Conservation (phyloP, 176 grass and related monocot species). For the Areca catechu region DNA sequence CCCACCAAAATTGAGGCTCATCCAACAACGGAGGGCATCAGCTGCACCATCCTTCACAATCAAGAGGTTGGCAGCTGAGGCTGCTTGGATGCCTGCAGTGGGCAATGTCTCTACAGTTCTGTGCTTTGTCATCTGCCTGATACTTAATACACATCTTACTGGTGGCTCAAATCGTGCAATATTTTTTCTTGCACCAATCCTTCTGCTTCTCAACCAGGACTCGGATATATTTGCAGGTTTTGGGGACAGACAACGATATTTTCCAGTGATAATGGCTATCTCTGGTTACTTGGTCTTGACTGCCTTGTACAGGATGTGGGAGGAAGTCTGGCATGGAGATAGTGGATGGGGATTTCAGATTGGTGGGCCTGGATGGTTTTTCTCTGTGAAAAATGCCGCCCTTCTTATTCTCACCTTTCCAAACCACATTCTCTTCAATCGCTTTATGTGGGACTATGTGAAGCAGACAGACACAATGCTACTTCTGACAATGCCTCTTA, state of each 20-base stretch:
- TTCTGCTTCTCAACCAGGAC: constrained; percentile 92
- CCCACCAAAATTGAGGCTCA: constrained; percentile 69
- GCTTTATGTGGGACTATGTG: constrained; percentile 99
- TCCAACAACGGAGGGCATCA: constrained; percentile 76
- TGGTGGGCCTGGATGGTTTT: constrained; percentile 75
- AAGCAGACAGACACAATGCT: constrained; percentile 79
- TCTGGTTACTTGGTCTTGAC: constrained; percentile 76
- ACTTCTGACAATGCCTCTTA: constrained; percentile 84
- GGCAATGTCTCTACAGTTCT: constrained; percentile 81
- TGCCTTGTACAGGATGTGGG: constrained; percentile 77
- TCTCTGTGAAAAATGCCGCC: constrained; percentile 69
- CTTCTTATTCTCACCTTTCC: constrained; percentile 83
- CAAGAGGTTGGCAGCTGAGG: constrained; percentile 91
- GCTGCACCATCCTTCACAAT: constrained; percentile 78
- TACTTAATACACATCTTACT: constrained; percentile 75
- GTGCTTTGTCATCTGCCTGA: constrained; percentile 83
- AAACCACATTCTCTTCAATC: constrained; percentile 95
- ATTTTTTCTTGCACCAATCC: constrained; percentile 90
- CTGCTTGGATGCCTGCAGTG: constrained; percentile 94
- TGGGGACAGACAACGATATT: constrained; percentile 94
- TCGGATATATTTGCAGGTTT: constrained; percentile 88
- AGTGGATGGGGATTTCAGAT: constrained; percentile 73
- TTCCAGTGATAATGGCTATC: constrained; percentile 64
- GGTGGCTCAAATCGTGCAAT: constrained; percentile 89
- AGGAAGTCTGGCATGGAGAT: constrained; percentile 63